Conservation (phyloP, 176 grass and related monocot genomes). For the Carex littledalei region DNA sequence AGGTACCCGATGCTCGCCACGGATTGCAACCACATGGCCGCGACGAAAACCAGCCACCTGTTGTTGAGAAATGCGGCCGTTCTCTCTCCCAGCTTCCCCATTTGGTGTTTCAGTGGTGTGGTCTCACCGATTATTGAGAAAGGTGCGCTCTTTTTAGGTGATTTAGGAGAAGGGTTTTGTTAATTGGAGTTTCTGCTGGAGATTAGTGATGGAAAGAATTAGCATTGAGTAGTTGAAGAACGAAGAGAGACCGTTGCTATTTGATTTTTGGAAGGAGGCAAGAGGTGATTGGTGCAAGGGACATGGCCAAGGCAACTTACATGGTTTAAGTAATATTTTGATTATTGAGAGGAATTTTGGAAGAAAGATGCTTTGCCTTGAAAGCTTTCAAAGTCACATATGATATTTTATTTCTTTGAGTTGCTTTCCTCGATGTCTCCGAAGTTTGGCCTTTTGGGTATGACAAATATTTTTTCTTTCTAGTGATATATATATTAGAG, state of each 20-base stretch:
- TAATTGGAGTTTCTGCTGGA: background rate
- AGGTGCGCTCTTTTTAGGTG: background rate
- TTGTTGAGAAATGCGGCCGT: conserved; percentile 50
- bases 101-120: background rate
- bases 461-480: too few relatives aligned
- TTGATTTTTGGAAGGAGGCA: background rate
- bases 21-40: conserved; percentile 96
- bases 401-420: too few relatives aligned
- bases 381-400: too few relatives aligned
- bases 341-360: background rate
- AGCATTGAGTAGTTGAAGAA: background rate
- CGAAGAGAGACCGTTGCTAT: background rate
- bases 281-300: background rate
- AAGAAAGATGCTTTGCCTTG: background rate
- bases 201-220: background rate
- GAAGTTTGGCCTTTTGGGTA: too few relatives aligned
- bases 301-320: background rate
- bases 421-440: too few relatives aligned
- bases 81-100: conserved; percentile 35
- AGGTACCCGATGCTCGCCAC: conserved; percentile 84
- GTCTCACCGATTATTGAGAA: background rate
- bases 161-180: background rate
- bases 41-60: conserved; percentile 84
- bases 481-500: too few relatives aligned
- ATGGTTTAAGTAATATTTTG: background rate